These are phyloP conservation scores for Fusarium keratoplasticum DNA, from an alignment of 2,329 filamentous ascomycete genomes.

Conservation along the genomic window DNA sequence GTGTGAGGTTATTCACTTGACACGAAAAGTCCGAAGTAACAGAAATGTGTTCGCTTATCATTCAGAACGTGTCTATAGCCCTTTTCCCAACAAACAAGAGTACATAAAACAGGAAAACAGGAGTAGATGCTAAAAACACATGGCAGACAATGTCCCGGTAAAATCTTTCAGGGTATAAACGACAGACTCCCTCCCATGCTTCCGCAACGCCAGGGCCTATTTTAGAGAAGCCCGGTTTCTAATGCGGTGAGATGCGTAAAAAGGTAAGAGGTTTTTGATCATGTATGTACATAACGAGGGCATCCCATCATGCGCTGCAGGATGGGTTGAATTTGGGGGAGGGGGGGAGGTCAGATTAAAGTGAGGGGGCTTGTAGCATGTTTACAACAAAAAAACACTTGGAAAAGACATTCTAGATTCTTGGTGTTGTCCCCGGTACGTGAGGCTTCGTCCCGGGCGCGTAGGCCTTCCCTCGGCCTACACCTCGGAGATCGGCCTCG, in stretches of 20 bases:
- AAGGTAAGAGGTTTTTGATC: background rate
- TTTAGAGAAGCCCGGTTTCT: conserved; percentile 6
- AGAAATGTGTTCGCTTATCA: conserved; percentile 38
- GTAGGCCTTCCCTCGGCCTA: conserved; percentile 51
- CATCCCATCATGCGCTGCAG: conserved; percentile 30
- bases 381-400: background rate
- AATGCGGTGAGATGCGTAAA: conserved; percentile 6
- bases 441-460: conserved; percentile 44
- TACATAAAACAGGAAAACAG: conserved; percentile 2
- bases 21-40: background rate
- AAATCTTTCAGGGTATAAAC: conserved; percentile 41
- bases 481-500: conserved; percentile 56
- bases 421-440: conserved; percentile 53
- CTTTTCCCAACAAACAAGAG: conserved; percentile 16
- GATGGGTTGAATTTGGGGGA: conserved; percentile 1
- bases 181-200: conserved; percentile 30
- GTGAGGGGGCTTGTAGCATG: background rate
- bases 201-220: conserved; percentile 28
- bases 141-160: background rate
- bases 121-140: background rate
- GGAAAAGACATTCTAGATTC: conserved; percentile 38
- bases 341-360: conserved; percentile 7
- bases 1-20: background rate
- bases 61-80: conserved; percentile 32
- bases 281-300: conserved; percentile 22